Conservation (phyloP, 2,329 filamentous ascomycete genomes). For the Dothideomycetes sp. region DNA sequence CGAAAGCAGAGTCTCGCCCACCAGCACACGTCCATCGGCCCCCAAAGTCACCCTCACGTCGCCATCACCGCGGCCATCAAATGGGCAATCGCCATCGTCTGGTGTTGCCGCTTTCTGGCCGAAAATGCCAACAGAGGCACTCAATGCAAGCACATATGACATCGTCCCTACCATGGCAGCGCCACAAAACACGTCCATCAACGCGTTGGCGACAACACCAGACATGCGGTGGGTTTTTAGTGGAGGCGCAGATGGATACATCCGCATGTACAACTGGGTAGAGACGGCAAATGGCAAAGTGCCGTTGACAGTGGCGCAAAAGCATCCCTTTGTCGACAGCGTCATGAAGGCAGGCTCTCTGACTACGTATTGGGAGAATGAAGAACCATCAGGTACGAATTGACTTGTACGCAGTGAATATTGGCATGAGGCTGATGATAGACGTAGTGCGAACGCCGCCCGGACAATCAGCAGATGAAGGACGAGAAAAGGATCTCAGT, state of each 20-base stretch:
- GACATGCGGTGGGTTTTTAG: conserved; percentile 94
- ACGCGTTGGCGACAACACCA: conserved; percentile 80
- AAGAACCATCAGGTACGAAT: conserved; percentile 55
- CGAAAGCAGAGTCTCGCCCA: conserved; percentile 14
- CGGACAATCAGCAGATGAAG: conserved; percentile 37
- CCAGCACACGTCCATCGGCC: conserved; percentile 26
- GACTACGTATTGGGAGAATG: conserved; percentile 98
- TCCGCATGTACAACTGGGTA: conserved; percentile 91
- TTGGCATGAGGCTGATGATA: no score
- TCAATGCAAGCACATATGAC: conserved; percentile 75
- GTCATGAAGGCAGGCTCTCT: conserved; percentile 91
- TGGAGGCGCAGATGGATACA: conserved; percentile 88
- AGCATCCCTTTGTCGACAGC: conserved; percentile 93
- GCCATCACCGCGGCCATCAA: conserved; percentile 29
- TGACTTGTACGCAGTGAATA: not conserved
- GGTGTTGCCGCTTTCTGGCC: conserved; percentile 18
- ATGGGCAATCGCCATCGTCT: conserved; percentile 19
- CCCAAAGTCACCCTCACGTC: conserved; percentile 38
- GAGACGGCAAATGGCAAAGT: conserved; percentile 93
- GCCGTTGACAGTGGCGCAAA: conserved; percentile 84
- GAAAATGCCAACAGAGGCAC: conserved; percentile 59
- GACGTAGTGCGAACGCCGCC: conserved; percentile 18
- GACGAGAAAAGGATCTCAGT: conserved; percentile 36
- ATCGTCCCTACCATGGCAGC: conserved; percentile 96
- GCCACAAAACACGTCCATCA: conserved; percentile 90